Evolutionary conservation across 768 basidiomycete species (phyloP), one percentile per base, ranked within the genome.

Genomic region (Tulasnella sp.): DNA sequence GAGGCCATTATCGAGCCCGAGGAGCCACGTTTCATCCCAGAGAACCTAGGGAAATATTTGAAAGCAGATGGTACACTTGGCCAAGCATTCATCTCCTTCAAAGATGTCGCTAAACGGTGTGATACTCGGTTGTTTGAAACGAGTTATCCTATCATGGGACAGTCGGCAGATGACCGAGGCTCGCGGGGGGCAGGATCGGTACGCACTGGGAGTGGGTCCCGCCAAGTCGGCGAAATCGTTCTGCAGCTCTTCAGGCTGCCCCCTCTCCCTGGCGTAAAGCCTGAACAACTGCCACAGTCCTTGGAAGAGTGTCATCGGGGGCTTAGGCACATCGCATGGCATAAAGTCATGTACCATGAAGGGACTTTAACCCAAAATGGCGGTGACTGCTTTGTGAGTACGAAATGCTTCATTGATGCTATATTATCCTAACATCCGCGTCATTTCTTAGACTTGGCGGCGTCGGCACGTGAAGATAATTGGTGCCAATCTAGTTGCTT

Each of bases 311-410:
- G 90, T 66, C 79, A 85, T 65, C 81, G 88, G 13, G 94, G 95
- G 0, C 74, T 98, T 64, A 76, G 89, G 61, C 86, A 94, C 66
- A 84, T 91, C 58, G 85, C 86, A 38, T 96, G 92, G 93, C 92
- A 95, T 68, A 93, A 94, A 73, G 80, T 86, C 64, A 89, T 91
- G 21, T 94, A 95, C 72, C 90, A 88, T 72, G 88, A 96, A 71
- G 92, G 95, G 26, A 84, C 83, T 0, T 71, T 98, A 64, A 98
- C 95, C 13, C 95, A 98, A 74, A 81, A 78, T 63, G 95, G 95
- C 15, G 95, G 94, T 9, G 95, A 95, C 69, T 96, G 93, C 69
- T 77, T 74, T 63, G 94, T 96, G 72, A 69, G 88, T 75, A n/a
- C 2, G 9, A 51, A 15, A 5, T 5, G 15, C 45, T n/a, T 10